Evolutionary conservation across 495 filamentous ascomycete genomes (phyloP).

Genomic region (Annulohypoxylon moriforme): DNA sequence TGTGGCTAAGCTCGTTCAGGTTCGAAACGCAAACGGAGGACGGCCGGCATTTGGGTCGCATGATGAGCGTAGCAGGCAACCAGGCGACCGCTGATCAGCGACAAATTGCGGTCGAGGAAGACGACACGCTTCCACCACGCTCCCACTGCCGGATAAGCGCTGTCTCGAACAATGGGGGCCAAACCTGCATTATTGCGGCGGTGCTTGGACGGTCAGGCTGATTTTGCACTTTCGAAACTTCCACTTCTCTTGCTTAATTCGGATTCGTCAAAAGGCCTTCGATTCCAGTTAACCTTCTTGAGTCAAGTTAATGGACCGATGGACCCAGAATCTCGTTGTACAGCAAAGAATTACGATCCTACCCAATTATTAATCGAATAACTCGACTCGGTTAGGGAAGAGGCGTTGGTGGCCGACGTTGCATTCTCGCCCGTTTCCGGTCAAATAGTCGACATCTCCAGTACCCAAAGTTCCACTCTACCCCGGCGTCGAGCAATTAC

Average conservation of each 20-base stretch:
- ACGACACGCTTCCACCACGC: slow-evolving; percentile 14
- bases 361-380: slow-evolving; percentile 19
- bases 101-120: slow-evolving; percentile 23
- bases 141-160: slow-evolving; percentile 32
- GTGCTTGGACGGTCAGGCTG: slow-evolving; percentile 23
- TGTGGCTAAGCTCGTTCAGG: slow-evolving; percentile 26
- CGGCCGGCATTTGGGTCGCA: slow-evolving; percentile 34
- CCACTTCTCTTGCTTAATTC: background rate
- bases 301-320: background rate
- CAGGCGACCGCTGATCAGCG: slow-evolving; percentile 28
- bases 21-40: slow-evolving; percentile 22
- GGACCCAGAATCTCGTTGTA: background rate
- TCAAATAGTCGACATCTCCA: slow-evolving; percentile 15
- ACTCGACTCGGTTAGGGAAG: slow-evolving; percentile 25
- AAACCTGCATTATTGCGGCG: slow-evolving; percentile 27
- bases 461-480: background rate
- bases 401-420: slow-evolving; percentile 32
- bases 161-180: slow-evolving; percentile 24
- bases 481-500: slow-evolving; percentile 8
- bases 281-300: background rate
- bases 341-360: slow-evolving; percentile 6
- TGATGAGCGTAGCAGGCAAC: slow-evolving; percentile 20
- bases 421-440: slow-evolving; percentile 28
- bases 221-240: slow-evolving; percentile 29
- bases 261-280: slow-evolving; percentile 1